Evolutionary conservation across 139 green algal genomes (phyloP).

Genomic region (Raphidocelis subcapitata): DNA sequence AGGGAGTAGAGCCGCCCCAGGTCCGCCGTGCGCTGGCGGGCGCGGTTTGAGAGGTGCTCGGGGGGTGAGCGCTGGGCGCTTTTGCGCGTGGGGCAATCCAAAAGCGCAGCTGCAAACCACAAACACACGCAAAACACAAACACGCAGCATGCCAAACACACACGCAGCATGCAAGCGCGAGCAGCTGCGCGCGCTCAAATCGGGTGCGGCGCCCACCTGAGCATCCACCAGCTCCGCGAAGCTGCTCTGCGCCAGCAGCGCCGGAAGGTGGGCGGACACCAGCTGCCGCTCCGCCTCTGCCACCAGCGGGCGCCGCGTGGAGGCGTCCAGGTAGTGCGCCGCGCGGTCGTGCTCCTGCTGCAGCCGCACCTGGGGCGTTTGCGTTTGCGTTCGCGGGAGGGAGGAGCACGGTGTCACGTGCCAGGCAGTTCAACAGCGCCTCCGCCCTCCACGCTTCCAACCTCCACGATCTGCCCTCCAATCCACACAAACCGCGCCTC

Average conservation of each 20-base stretch:
- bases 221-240: not conserved
- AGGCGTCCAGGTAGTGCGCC: constrained; percentile 80
- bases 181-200: no score
- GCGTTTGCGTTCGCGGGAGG: no score
- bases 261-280: constrained; percentile 65
- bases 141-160: no score
- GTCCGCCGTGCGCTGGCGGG: constrained; percentile 71
- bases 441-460: no score
- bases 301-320: constrained; percentile 77
- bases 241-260: constrained; percentile 44
- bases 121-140: no score
- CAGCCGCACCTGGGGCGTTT: constrained; percentile 66
- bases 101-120: no score
- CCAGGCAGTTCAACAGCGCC: no score
- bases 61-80: no score
- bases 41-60: no score
- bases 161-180: no score
- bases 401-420: constrained; percentile 24
- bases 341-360: constrained; percentile 87
- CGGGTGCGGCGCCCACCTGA: no score
- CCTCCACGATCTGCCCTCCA: not conserved
- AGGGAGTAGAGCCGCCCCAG: constrained; percentile 83
- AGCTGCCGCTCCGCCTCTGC: constrained; percentile 74
- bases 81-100: no score
- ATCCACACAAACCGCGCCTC: not conserved